Evolutionary conservation across 257 asterid species (phyloP).

Genomic region (Solanum chiquidenum): DNA sequence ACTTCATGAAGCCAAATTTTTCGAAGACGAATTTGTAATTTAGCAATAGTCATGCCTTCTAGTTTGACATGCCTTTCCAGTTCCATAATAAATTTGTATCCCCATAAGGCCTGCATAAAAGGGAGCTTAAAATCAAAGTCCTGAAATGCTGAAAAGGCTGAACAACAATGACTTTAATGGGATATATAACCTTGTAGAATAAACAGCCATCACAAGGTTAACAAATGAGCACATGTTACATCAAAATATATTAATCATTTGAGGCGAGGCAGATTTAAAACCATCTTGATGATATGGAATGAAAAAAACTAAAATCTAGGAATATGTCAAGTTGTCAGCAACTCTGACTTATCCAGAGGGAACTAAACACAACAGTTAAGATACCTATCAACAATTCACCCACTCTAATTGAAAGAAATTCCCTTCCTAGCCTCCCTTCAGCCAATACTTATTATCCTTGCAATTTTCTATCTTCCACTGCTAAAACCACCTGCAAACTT

Average conservation of each 20-base stretch:
- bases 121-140: not conserved
- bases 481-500: not conserved
- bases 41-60: not conserved
- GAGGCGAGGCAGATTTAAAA: not conserved
- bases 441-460: not conserved
- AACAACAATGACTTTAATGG: not conserved
- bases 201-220: not conserved
- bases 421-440: not conserved
- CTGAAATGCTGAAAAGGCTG: not conserved
- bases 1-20: not conserved
- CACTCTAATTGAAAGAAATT: not conserved
- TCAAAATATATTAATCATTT: not conserved
- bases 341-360: not conserved
- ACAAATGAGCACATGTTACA: not conserved
- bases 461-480: not conserved
- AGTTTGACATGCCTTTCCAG: conserved; percentile 8
- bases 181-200: not conserved
- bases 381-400: not conserved
- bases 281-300: not conserved
- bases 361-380: not conserved
- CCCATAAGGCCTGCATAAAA: conserved; percentile 9
- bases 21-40: not conserved
- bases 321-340: not conserved
- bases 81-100: conserved; percentile 9
- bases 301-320: not conserved